phyloP scores from a whole-genome alignment of 306 rosid genomes.

The Hippophae gyantsensis region DNA sequence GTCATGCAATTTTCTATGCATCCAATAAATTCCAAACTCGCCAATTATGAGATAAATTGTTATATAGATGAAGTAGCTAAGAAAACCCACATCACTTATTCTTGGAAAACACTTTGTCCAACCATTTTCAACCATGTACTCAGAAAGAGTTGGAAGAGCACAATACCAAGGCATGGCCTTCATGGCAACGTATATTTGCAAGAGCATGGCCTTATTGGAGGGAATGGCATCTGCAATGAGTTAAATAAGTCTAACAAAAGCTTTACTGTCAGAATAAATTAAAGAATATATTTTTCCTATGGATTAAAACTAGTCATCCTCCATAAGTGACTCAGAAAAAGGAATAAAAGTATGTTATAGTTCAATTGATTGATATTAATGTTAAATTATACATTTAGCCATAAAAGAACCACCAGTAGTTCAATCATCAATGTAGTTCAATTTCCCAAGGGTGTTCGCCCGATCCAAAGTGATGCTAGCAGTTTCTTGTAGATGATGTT shows the following conservation, averaged over 20 bases:
- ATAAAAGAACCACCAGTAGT: too few species aligned
- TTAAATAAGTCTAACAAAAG: conserved; percentile 15
- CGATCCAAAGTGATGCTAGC: too few species aligned
- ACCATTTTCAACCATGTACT: conserved; percentile 69
- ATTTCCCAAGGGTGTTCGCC: too few species aligned
- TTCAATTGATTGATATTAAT: too few species aligned
- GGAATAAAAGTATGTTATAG: too few species aligned
- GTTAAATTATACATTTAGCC: too few species aligned
- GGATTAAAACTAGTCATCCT: too few species aligned
- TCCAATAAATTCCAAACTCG: conserved; percentile 92
- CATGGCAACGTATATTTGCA: conserved; percentile 78
- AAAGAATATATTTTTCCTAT: too few species aligned
- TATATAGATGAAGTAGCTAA: conserved; percentile 39
- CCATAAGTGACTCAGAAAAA: too few species aligned
- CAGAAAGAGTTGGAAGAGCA: conserved; percentile 63
- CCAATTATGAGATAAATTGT: conserved; percentile 49
- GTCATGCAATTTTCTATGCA: conserved; percentile 87
- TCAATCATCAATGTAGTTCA: too few species aligned
- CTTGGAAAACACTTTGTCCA: conserved; percentile 73
- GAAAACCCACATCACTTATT: conserved; percentile 48
- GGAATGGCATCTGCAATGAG: conserved; percentile 78
- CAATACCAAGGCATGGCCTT: conserved; percentile 90
- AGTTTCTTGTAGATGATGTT: too few species aligned
- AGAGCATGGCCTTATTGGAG: conserved; percentile 58
- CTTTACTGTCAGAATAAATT: too few species aligned